Conservation (phyloP, 495 filamentous ascomycete genomes). For the Podospora australis region DNA sequence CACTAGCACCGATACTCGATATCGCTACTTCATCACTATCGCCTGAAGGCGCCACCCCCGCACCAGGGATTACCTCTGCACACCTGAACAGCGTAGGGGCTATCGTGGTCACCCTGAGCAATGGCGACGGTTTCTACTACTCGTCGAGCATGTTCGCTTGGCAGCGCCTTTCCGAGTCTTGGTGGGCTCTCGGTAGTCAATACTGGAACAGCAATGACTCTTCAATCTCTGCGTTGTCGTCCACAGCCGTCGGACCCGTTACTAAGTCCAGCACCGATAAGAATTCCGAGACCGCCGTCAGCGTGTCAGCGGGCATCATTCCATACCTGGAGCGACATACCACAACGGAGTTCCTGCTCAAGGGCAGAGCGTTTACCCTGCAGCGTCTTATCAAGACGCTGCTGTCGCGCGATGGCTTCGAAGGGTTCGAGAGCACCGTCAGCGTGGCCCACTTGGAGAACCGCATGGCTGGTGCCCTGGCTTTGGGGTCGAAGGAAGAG, state of each 20-base stretch:
- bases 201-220: constrained; percentile 97
- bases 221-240: constrained; percentile 68
- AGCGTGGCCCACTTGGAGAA: constrained; percentile 96
- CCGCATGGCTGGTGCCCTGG: constrained; percentile 79
- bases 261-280: constrained; percentile 21
- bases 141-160: constrained; percentile 76
- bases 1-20: constrained; percentile 83
- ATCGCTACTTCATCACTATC: constrained; percentile 62
- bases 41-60: constrained; percentile 61
- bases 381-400: constrained; percentile 83
- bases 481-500: constrained; percentile 80
- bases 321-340: constrained; percentile 90
- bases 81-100: constrained; percentile 80
- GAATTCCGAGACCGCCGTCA: constrained; percentile 42
- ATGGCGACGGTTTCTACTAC: constrained; percentile 90
- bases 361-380: constrained; percentile 80
- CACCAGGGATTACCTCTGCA: constrained; percentile 79
- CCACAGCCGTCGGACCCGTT: constrained; percentile 53
- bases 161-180: constrained; percentile 89
- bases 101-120: constrained; percentile 77
- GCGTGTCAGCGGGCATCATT: constrained; percentile 86
- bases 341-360: constrained; percentile 84
- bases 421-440: constrained; percentile 83
- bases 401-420: constrained; percentile 79
- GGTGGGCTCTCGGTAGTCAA: constrained; percentile 97